Evolutionary conservation across 768 basidiomycete genomes (phyloP).

Genomic region (Boletus subparvulus): DNA sequence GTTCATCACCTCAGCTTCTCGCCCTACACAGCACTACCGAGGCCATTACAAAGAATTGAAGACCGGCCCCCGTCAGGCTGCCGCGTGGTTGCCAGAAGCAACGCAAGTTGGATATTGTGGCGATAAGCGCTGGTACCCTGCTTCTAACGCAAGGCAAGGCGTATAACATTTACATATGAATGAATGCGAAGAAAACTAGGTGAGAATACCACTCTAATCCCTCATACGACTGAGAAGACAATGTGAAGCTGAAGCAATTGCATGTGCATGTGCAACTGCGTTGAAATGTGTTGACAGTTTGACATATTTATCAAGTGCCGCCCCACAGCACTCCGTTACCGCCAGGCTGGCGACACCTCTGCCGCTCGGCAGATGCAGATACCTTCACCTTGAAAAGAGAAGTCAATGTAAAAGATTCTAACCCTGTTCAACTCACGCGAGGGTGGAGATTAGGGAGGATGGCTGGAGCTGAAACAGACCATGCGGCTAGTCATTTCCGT

Average conservation of each 20-base stretch:
- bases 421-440: neutral
- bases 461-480: slow-evolving; percentile 1
- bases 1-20: neutral
- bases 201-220: neutral
- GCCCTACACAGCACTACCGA: neutral
- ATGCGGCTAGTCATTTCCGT: slow-evolving; percentile 28
- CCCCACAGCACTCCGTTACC: neutral
- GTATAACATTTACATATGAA: neutral
- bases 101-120: neutral
- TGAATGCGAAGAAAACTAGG: neutral
- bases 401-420: neutral
- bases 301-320: neutral
- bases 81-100: neutral
- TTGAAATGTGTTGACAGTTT: neutral
- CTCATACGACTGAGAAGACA: neutral
- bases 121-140: neutral
- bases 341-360: neutral
- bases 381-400: neutral
- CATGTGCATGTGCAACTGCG: neutral
- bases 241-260: neutral
- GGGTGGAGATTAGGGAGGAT: neutral
- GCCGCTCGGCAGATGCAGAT: neutral
- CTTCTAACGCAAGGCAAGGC: neutral
- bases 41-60: neutral
- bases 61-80: neutral